Conservation (phyloP, 2,329 filamentous ascomycete species). For the Paecilomyces fulvus region DNA sequence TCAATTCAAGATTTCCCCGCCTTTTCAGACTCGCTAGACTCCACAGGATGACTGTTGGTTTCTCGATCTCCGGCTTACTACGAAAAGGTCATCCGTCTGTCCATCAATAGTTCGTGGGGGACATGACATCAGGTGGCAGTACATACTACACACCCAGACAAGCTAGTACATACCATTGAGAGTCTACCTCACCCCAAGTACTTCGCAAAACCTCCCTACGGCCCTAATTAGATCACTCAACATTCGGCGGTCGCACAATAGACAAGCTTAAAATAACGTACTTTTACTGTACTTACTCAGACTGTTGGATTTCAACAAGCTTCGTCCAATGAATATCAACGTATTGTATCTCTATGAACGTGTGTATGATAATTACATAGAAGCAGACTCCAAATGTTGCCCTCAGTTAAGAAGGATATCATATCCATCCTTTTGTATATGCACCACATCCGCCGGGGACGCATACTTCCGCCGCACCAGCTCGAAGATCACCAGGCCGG, state of each 20-base stretch:
- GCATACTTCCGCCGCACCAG: slow-evolving; percentile 54
- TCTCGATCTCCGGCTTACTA: neutral
- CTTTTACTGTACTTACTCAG: neutral
- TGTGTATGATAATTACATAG: neutral
- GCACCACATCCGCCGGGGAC: slow-evolving; percentile 43
- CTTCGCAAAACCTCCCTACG: too few relatives aligned
- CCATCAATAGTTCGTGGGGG: neutral
- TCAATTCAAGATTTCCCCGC: neutral
- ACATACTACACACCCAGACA: too few relatives aligned
- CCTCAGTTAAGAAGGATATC: slow-evolving; percentile 48
- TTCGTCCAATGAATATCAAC: neutral
- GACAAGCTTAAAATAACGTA: too few relatives aligned
- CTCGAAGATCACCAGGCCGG: slow-evolving; percentile 58
- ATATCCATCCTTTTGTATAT: slow-evolving; percentile 52
- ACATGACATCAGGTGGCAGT: neutral
- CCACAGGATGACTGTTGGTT: neutral
- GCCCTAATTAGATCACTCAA: too few relatives aligned
- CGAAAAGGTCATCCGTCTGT: neutral
- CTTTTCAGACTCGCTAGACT: neutral
- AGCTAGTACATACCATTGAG: too few relatives aligned
- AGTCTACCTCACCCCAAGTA: too few relatives aligned
- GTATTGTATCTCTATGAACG: neutral
- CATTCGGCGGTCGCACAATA: too few relatives aligned
- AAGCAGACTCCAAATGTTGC: neutral
- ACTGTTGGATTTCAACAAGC: neutral